Conservation (phyloP, 75 land plant genomes). For the Gnetum montanum region DNA sequence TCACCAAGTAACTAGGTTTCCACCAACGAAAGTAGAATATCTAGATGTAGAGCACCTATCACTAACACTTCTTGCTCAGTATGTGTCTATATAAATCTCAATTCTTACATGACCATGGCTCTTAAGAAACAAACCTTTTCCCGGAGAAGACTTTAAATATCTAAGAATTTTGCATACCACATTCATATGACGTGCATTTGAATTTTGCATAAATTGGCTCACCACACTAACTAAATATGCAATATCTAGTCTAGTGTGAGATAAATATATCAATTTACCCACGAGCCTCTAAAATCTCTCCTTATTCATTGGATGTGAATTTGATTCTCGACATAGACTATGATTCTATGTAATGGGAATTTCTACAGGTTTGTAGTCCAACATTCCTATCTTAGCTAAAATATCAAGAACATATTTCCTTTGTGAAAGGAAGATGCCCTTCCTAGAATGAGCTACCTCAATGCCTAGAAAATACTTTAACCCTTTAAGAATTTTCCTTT, state of each 20-base stretch:
- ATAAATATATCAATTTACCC: slow-evolving; percentile 14
- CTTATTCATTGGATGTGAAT: neutral
- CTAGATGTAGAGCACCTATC: slow-evolving; percentile 19
- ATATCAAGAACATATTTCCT: slow-evolving; percentile 15
- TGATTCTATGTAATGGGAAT: slow-evolving; percentile 14
- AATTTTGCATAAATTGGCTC: slow-evolving; percentile 15
- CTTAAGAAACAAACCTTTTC: slow-evolving; percentile 5
- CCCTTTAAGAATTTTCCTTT: neutral
- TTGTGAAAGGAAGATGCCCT: slow-evolving; percentile 17
- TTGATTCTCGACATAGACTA: neutral
- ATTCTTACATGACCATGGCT: neutral
- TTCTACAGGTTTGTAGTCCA: neutral
- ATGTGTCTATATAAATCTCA: slow-evolving; percentile 8
- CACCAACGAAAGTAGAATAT: slow-evolving; percentile 15
- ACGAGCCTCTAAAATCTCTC: neutral
- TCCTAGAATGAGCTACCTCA: slow-evolving; percentile 7
- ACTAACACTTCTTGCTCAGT: slow-evolving; percentile 1
- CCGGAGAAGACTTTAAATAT: slow-evolving; percentile 7
- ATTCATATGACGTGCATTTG: slow-evolving; percentile 2
- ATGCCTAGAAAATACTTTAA: slow-evolving; percentile 7
- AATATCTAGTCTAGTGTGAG: slow-evolving; percentile 19
- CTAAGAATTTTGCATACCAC: slow-evolving; percentile 6
- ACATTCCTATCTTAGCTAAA: slow-evolving; percentile 3
- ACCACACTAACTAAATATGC: slow-evolving; percentile 11
- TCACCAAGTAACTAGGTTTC: slow-evolving; percentile 15